Base-by-base conservation (phyloP, 371 early-diverging fungal species). In the Quaeritorhiza haematococci region DNA sequence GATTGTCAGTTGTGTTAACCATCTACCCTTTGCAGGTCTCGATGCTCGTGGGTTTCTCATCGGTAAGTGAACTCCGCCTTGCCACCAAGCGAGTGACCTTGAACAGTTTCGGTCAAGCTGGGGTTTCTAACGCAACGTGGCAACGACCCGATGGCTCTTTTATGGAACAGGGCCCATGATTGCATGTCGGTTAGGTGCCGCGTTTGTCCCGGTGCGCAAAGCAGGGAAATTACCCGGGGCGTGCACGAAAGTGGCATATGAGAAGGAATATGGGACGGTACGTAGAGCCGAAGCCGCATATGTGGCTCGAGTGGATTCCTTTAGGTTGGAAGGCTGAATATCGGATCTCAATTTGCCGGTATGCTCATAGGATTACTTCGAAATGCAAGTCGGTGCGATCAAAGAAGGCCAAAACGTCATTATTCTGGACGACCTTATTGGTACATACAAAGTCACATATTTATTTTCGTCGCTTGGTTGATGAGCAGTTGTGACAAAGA, bases 121-220 rank as follows among this genome's bases (percentile, higher is more conserved):
- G n/a, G n/a, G n/a, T n/a, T n/a, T n/a, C n/a, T n/a, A n/a, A n/a
- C n/a, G n/a, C n/a, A n/a, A n/a, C n/a, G n/a, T n/a, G n/a, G n/a
- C n/a, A n/a, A n/a, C n/a, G n/a, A n/a, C n/a, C n/a, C n/a, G n/a
- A n/a, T n/a, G n/a, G n/a, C n/a, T n/a, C n/a, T n/a, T n/a, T n/a
- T n/a, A n/a, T n/a, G n/a, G n/a, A 32, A 8, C 38, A 59, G 72
- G 75, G 21, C 96, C 97, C 21, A 69, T 89, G 69, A 73, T 96
- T 30, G 95, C 96, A 34, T 73, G 84, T 64, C 86, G 89, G 64
- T 77, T 98, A 30, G 88, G 88, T 49, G 90, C 90, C 61, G 85
- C 89, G 19, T 98, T 98, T 71, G 94, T 87, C 1, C 97, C 98
- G 41, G 91, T 95, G 27, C 86, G 97, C 60, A 98, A 98, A 82